phyloP scores from a whole-genome alignment of 495 filamentous ascomycete genomes.

The Pyrenula massariospora region DNA sequence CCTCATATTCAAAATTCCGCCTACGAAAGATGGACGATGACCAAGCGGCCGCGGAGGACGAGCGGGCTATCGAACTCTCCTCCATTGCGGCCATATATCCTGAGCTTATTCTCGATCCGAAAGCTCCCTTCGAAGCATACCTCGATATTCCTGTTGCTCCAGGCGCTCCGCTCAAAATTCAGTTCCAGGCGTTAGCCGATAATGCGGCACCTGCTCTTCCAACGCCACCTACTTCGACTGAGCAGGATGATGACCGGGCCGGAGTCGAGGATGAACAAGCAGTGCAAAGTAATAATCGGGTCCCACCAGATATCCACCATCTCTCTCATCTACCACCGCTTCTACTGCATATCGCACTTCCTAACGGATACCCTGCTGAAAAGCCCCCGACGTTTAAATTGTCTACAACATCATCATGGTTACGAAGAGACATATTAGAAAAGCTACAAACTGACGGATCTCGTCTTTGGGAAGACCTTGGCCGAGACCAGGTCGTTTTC shows the following conservation, averaged over 20 bases:
- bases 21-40: constrained; percentile 17
- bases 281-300: constrained; percentile 8
- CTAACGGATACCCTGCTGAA: constrained; percentile 61
- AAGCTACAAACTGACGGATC: constrained; percentile 48
- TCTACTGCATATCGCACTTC: constrained; percentile 54
- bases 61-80: constrained; percentile 67
- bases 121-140: constrained; percentile 45
- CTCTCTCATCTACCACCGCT: constrained; percentile 71
- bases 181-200: constrained; percentile 49
- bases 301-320: constrained; percentile 40
- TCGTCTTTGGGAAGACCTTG: constrained; percentile 72
- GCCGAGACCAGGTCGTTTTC: constrained; percentile 64
- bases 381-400: constrained; percentile 56
- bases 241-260: constrained; percentile 16
- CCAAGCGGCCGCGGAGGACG: constrained; percentile 39
- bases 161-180: constrained; percentile 51
- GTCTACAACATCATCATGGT: constrained; percentile 56
- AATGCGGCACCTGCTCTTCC: constrained; percentile 19
- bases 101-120: constrained; percentile 55
- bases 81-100: constrained; percentile 85
- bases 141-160: constrained; percentile 68
- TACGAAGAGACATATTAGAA: constrained; percentile 44
- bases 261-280: constrained; percentile 1
- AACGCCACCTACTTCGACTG: constrained; percentile 35
- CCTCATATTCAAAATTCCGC: too few species aligned